A percentile compares a stretch with the other conserved stretches of the same genome.
Evolutionary conservation across 2,329 filamentous ascomycete species (phyloP).

Genomic region (Geosmithia flava): DNA sequence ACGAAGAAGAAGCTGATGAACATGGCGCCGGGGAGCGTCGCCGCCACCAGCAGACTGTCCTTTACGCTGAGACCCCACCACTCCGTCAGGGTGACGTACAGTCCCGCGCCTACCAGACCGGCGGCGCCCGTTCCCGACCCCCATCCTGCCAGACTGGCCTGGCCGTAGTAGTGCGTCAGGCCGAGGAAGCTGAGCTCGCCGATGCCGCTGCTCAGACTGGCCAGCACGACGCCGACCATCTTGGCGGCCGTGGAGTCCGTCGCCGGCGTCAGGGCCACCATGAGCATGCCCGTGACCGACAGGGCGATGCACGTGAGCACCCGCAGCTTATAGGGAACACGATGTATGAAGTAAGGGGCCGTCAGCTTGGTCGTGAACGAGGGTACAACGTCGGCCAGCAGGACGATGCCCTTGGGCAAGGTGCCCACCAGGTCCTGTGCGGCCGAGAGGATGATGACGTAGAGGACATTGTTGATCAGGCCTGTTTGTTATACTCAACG

Average conservation of each 20-base stretch:
- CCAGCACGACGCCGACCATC: constrained; percentile 71
- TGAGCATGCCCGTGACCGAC: constrained; percentile 76
- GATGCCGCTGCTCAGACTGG: constrained; percentile 72
- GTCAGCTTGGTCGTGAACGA: constrained; percentile 80
- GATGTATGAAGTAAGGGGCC: constrained; percentile 88
- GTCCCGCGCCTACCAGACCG: constrained; percentile 72
- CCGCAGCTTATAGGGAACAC: constrained; percentile 66
- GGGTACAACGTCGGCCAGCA: constrained; percentile 85
- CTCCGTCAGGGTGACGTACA: constrained; percentile 79
- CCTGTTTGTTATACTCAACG: constrained; percentile 10
- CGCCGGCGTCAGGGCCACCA: constrained; percentile 69
- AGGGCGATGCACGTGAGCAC: constrained; percentile 62
- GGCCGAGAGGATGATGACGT: constrained; percentile 90
- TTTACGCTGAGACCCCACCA: constrained; percentile 64
- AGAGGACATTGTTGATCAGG: constrained; percentile 89
- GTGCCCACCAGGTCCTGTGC: constrained; percentile 91
- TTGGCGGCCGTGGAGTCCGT: constrained; percentile 57
- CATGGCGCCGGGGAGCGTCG: constrained; percentile 72
- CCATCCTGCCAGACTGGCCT: constrained; percentile 80
- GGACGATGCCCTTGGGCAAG: constrained; percentile 82
- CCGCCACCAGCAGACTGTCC: constrained; percentile 63
- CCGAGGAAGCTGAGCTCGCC: constrained; percentile 88
- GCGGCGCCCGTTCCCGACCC: constrained; percentile 85
- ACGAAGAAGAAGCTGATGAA: constrained; percentile 75
- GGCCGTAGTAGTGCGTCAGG: constrained; percentile 86